phyloP scores from a whole-genome alignment of 2,329 filamentous ascomycete genomes.

The Curvularia sp. region DNA sequence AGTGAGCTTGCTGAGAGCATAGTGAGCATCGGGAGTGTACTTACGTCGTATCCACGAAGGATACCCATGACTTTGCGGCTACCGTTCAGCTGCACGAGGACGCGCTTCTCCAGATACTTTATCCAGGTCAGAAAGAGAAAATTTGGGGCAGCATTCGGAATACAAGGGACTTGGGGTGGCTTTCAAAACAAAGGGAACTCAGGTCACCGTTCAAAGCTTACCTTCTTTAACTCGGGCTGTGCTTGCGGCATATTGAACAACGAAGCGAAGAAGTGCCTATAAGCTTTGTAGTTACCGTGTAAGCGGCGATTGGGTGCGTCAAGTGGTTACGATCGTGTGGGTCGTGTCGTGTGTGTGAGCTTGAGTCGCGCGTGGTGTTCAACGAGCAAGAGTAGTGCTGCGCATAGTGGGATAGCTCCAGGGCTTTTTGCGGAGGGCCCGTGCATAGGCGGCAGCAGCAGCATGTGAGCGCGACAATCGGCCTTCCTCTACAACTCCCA shows the following conservation, averaged over 20 bases:
- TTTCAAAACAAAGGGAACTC: background rate
- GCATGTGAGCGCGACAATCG: slow-evolving; percentile 23
- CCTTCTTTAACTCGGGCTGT: slow-evolving; percentile 99
- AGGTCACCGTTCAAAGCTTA: slow-evolving; percentile 50
- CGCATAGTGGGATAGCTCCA: slow-evolving; percentile 31
- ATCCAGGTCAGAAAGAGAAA: slow-evolving; percentile 29
- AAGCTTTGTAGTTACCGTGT: slow-evolving; percentile 2
- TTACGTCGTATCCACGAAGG: slow-evolving; percentile 93
- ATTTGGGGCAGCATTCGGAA: background rate
- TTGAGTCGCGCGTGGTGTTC: slow-evolving; percentile 23
- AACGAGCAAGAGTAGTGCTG: slow-evolving; percentile 17
- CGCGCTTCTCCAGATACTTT: slow-evolving; percentile 98
- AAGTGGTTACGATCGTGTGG: slow-evolving; percentile 10
- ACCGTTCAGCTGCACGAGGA: slow-evolving; percentile 97
- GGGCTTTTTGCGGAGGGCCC: slow-evolving; percentile 28
- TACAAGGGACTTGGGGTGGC: background rate
- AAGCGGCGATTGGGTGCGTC: background rate
- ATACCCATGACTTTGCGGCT: slow-evolving; percentile 96
- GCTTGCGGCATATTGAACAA: slow-evolving; percentile 86
- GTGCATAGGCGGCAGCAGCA: slow-evolving; percentile 18
- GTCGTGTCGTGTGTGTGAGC: slow-evolving; percentile 10
- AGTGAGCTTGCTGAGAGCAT: slow-evolving; percentile 5
- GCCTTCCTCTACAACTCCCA: background rate
- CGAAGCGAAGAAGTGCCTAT: slow-evolving; percentile 9
- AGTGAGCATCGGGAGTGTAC: slow-evolving; percentile 40